Conservation (phyloP, 2,329 filamentous ascomycete genomes). For the Cryphonectria naterciae region DNA sequence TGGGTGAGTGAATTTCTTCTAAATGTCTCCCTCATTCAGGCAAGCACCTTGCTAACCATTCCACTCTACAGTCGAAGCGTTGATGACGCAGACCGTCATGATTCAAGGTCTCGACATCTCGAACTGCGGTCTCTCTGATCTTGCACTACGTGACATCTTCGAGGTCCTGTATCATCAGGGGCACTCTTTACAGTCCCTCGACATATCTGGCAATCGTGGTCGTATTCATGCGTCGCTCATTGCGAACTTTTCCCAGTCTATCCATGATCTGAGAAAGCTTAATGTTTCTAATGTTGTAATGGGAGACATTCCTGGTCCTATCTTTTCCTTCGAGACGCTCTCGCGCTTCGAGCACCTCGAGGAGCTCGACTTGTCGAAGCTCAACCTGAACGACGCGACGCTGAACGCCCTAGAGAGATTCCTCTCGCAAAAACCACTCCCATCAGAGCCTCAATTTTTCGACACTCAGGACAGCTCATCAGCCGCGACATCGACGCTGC, state of each 20-base stretch:
- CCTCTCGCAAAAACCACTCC: constrained; percentile 35
- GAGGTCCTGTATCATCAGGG: constrained; percentile 50
- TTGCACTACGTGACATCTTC: constrained; percentile 53
- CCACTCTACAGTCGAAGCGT: constrained; percentile 33
- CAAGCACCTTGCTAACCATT: constrained; percentile 24
- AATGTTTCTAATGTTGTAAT: constrained; percentile 57
- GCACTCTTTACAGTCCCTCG: constrained; percentile 50
- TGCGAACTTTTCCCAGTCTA: constrained; percentile 47
- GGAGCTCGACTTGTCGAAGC: constrained; percentile 59
- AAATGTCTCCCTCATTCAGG: neutral
- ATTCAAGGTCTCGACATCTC: constrained; percentile 56
- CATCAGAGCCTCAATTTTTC: constrained; percentile 13
- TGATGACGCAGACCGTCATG: constrained; percentile 39
- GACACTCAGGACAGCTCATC: neutral
- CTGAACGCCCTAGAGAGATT: constrained; percentile 52
- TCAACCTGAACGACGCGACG: constrained; percentile 57
- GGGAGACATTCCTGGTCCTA: constrained; percentile 47
- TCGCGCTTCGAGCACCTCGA: constrained; percentile 51
- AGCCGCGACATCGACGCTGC: constrained; percentile 44
- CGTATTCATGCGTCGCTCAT: constrained; percentile 54
- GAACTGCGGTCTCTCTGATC: constrained; percentile 55
- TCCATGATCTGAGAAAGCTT: constrained; percentile 50
- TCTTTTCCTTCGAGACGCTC: constrained; percentile 52
- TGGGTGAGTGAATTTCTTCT: constrained; percentile 43
- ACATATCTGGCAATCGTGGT: constrained; percentile 58